phyloP scores from a whole-genome alignment of 2,329 filamentous ascomycete genomes.

The Beauveria sp. region DNA sequence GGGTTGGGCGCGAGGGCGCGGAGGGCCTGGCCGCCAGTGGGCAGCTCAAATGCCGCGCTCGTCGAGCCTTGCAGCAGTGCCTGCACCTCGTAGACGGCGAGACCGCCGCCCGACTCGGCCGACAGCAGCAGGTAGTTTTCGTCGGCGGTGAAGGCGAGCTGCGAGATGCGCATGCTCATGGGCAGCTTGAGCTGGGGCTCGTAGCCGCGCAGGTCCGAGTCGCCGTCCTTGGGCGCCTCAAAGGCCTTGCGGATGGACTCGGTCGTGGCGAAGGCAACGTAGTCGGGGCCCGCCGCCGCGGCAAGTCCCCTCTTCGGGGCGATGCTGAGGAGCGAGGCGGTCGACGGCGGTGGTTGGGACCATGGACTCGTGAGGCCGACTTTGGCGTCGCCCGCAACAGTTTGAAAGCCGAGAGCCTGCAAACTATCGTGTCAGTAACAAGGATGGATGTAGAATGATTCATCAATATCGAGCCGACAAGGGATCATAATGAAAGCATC shows the following conservation, averaged over 20 bases:
- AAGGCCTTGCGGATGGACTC: slow-evolving; percentile 73
- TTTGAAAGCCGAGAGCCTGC: slow-evolving; percentile 71
- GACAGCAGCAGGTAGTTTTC: slow-evolving; percentile 79
- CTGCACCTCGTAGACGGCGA: slow-evolving; percentile 75
- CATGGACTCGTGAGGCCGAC: slow-evolving; percentile 73
- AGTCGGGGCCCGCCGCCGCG: slow-evolving; percentile 79
- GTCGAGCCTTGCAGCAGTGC: slow-evolving; percentile 58
- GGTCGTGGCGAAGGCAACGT: slow-evolving; percentile 68
- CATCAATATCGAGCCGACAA: too few relatives aligned
- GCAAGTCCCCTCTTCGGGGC: slow-evolving; percentile 74
- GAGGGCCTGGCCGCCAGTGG: slow-evolving; percentile 67
- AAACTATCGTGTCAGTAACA: slow-evolving; percentile 14
- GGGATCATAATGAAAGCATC: neutral
- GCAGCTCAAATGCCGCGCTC: slow-evolving; percentile 64
- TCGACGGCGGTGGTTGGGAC: slow-evolving; percentile 66
- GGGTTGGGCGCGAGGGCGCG: slow-evolving; percentile 76
- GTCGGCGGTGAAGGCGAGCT: slow-evolving; percentile 85
- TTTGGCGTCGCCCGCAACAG: slow-evolving; percentile 73
- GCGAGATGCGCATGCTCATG: slow-evolving; percentile 70
- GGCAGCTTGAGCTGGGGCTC: slow-evolving; percentile 65
- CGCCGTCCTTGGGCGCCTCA: slow-evolving; percentile 47
- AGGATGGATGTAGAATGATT: neutral
- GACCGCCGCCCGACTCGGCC: slow-evolving; percentile 70
- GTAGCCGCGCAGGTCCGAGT: slow-evolving; percentile 62
- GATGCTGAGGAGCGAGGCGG: slow-evolving; percentile 75